A percentile compares a stretch with the other conserved stretches of the same genome.
Conservation (phyloP, 2,329 filamentous ascomycete genomes). For the Beauveria sp. region DNA sequence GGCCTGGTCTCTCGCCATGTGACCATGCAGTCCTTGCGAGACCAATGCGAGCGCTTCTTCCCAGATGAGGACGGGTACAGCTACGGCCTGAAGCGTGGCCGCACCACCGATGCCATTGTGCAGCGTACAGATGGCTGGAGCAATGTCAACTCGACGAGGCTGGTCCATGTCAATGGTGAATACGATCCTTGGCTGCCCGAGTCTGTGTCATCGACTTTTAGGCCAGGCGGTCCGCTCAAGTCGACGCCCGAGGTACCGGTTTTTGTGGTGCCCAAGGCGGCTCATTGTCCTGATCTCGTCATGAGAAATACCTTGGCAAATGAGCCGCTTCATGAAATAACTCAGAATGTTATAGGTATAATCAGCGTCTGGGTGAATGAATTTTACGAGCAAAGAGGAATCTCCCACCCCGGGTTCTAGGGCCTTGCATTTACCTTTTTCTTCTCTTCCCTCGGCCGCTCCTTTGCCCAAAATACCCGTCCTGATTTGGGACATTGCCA, state of each 20-base stretch:
- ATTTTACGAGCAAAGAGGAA: slow-evolving; percentile 29
- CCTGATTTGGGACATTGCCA: no score
- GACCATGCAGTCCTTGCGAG: not conserved
- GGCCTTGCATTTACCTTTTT: no score
- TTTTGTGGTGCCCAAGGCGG: slow-evolving; percentile 28
- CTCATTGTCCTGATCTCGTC: slow-evolving; percentile 58
- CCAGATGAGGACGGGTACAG: slow-evolving; percentile 8
- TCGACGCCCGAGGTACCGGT: slow-evolving; percentile 38
- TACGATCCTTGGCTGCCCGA: slow-evolving; percentile 7
- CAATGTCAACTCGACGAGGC: slow-evolving; percentile 7
- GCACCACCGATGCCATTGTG: slow-evolving; percentile 29
- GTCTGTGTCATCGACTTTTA: slow-evolving; percentile 5
- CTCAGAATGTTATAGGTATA: slow-evolving; percentile 46
- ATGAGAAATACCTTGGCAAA: slow-evolving; percentile 54
- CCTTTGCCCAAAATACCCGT: no score
- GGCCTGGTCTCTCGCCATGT: slow-evolving; percentile 5
- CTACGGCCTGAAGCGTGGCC: slow-evolving; percentile 29
- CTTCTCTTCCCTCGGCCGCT: no score
- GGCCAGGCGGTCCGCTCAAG: slow-evolving; percentile 23
- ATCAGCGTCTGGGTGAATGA: slow-evolving; percentile 56
- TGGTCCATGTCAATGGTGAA: slow-evolving; percentile 11
- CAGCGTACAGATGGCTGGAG: slow-evolving; percentile 2
- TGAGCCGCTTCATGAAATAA: slow-evolving; percentile 45
- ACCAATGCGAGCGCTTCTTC: slow-evolving; percentile 9
- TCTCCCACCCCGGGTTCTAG: not conserved